phyloP scores from a whole-genome alignment of 176 grass and related monocot species.

The Ampelocalamus luodianensis region DNA sequence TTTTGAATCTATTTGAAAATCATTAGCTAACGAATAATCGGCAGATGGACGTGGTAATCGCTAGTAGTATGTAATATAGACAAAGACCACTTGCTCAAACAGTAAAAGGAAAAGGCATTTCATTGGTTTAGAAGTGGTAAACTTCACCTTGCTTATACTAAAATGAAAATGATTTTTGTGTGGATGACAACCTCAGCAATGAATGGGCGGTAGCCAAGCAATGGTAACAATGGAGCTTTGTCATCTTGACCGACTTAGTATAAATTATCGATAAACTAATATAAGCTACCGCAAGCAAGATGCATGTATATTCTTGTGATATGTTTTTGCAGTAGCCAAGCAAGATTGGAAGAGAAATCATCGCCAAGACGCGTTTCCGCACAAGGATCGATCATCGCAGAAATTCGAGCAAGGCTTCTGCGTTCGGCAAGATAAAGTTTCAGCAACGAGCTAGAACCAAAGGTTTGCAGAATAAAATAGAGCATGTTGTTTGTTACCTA shows the following conservation, averaged over 20 bases:
- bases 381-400: conserved; percentile 91
- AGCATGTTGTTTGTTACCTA: conserved; percentile 52
- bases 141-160: too few relatives aligned
- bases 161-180: too few relatives aligned
- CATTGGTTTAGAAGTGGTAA: not conserved
- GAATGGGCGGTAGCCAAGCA: too few relatives aligned
- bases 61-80: not conserved
- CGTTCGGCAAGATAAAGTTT: conserved; percentile 12
- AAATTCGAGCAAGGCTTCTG: conserved; percentile 96
- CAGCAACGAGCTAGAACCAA: not conserved
- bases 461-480: conserved; percentile 10
- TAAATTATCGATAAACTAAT: not conserved
- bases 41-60: not conserved
- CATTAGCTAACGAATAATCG: not conserved
- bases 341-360: conserved; percentile 79
- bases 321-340: too few relatives aligned
- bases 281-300: not conserved
- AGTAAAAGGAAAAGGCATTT: not conserved
- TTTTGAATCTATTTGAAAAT: not conserved
- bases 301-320: too few relatives aligned
- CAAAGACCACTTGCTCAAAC: not conserved
- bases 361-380: conserved; percentile 74
- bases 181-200: not conserved
- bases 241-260: not conserved
- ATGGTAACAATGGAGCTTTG: not conserved